These are phyloP conservation scores for Volvox africanus DNA, from an alignment of 139 green algal genomes.

Conservation along the genomic window DNA sequence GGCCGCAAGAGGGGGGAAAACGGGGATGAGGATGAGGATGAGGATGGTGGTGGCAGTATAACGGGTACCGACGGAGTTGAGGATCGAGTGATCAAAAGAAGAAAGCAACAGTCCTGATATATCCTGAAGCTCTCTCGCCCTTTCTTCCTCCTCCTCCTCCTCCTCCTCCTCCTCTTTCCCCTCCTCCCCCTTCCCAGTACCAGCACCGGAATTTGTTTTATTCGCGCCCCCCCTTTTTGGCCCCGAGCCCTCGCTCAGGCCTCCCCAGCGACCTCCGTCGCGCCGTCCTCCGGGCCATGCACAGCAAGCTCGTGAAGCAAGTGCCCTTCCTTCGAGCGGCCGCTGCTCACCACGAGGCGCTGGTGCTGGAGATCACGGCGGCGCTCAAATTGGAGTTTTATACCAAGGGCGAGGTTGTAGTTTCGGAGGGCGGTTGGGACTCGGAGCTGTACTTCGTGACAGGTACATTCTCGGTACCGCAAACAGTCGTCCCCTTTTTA, in stretches of 20 bases:
- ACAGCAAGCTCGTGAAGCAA: neutral
- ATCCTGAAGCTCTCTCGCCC: neutral
- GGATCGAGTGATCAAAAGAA: neutral
- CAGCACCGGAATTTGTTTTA: neutral
- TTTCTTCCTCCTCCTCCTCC: neutral
- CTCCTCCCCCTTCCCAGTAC: neutral
- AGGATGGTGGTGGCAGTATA: neutral
- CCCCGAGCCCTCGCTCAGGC: neutral
- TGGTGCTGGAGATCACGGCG: slow-evolving; percentile 7
- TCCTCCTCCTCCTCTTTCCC: neutral
- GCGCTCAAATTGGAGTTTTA: slow-evolving; percentile 10
- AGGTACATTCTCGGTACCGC: neutral
- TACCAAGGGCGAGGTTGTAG: neutral
- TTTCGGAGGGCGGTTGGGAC: slow-evolving; percentile 33
- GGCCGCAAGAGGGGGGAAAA: too few species aligned
- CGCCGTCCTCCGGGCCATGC: neutral
- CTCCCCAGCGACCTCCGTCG: neutral
- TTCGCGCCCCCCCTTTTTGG: neutral
- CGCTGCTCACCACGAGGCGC: neutral
- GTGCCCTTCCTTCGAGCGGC: neutral
- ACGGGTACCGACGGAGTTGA: neutral
- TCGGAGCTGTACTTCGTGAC: slow-evolving; percentile 37
- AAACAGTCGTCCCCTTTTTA: too few species aligned
- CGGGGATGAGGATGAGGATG: neutral
- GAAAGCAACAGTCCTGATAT: neutral